Conservation (phyloP, 305 asterid genomes). For the Fraxinus albicans region DNA sequence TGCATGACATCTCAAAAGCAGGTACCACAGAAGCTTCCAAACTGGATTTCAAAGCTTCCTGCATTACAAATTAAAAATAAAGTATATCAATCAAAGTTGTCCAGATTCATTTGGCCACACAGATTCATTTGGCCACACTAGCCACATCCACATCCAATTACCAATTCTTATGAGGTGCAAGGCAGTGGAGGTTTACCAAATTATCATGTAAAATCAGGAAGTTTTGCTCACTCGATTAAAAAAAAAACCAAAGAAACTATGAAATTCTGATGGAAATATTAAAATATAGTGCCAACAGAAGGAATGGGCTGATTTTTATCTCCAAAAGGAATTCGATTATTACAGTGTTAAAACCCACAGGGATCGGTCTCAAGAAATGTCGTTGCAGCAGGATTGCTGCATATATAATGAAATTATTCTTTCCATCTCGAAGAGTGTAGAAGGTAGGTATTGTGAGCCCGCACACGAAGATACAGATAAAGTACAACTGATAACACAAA, state of each 20-base stretch:
- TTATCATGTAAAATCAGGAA: not conserved
- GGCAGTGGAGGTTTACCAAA: not conserved
- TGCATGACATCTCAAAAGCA: slow-evolving; percentile 87
- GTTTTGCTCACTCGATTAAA: not conserved
- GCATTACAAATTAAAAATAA: slow-evolving; percentile 31
- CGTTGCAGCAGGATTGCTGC: not conserved
- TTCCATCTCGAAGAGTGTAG: not conserved
- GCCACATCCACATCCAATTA: not conserved
- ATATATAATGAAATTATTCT: not conserved
- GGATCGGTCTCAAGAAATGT: not conserved
- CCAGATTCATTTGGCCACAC: not conserved
- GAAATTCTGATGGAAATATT: not conserved
- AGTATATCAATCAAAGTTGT: not conserved
- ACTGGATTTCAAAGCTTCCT: slow-evolving; percentile 76
- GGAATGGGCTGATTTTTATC: not conserved
- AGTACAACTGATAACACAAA: not conserved
- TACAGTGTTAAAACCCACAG: not conserved
- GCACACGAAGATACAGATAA: not conserved
- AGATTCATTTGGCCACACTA: not conserved
- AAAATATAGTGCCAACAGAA: not conserved
- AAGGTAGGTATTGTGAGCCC: not conserved
- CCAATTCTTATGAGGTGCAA: not conserved
- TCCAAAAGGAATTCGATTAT: not conserved
- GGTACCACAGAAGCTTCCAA: slow-evolving; percentile 82
- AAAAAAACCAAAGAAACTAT: not conserved